phyloP scores from a whole-genome alignment of 2,329 filamentous ascomycete genomes.

The Calonectria hongkongensis region DNA sequence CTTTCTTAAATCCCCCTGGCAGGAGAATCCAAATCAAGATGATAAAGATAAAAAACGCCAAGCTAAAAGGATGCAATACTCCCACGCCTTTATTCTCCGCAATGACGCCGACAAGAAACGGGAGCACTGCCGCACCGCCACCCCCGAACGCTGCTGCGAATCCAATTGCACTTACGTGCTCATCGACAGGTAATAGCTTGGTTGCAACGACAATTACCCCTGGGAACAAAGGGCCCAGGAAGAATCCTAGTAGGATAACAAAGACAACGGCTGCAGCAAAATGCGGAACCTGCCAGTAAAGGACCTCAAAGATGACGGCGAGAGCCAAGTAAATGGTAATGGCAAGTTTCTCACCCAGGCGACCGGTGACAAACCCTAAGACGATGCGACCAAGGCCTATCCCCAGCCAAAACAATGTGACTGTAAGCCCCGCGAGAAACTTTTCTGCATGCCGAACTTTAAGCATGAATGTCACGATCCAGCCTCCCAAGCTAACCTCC shows the following conservation, averaged over 20 bases:
- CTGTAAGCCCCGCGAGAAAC: neutral
- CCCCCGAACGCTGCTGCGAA: slow-evolving; percentile 14
- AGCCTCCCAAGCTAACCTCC: slow-evolving; percentile 4
- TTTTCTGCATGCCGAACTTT: slow-evolving; percentile 1
- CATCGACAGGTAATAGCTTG: neutral
- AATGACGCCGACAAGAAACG: neutral
- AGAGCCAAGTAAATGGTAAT: neutral
- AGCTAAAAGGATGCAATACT: neutral
- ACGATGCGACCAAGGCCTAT: neutral
- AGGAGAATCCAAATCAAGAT: neutral
- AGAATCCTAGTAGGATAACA: neutral
- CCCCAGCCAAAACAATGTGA: slow-evolving; percentile 1
- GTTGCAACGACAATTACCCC: neutral
- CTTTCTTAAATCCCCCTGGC: slow-evolving; percentile 7
- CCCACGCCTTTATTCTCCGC: neutral
- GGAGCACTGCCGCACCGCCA: slow-evolving; percentile 2
- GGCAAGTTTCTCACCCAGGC: slow-evolving; percentile 9
- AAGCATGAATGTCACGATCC: slow-evolving; percentile 13
- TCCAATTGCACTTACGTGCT: slow-evolving; percentile 8
- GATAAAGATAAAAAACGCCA: slow-evolving; percentile 14
- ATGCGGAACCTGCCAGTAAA: slow-evolving; percentile 2
- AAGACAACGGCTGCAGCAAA: slow-evolving; percentile 13
- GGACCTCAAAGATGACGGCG: neutral
- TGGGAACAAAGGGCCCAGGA: slow-evolving; percentile 4
- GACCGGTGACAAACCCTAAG: slow-evolving; percentile 1